Base-by-base conservation (phyloP, 2,329 filamentous ascomycete species). In the Amauroascus niger region DNA sequence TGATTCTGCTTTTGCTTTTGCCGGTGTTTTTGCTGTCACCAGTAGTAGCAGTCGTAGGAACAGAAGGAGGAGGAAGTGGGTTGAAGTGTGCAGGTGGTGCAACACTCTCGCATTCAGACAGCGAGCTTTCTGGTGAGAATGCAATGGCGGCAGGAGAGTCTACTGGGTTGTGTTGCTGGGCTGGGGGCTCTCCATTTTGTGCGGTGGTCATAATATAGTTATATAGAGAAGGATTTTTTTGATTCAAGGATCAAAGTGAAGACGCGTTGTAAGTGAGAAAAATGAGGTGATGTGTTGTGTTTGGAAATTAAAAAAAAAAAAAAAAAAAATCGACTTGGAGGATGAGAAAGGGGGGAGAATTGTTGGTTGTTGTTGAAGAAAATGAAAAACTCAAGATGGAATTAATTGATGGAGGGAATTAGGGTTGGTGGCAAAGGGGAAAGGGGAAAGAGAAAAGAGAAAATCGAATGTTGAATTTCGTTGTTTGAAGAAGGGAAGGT, bases 91-190 rank as follows among this genome's bases (percentile, higher is more conserved):
- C 46, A n/a, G 56, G 54, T 8, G 51, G 55, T 11, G 52, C 46
- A 40, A 56, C 37, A 49, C 52, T 58, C 48, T 58, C 56, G 39
- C 54, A 58, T 26, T 55, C 49, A 54, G 49, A 47, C 39, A 53
- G 32, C 45, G 41, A 46, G 33, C 55, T 54, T 8, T 18, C 40
- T 16, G 53, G 49, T 49, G 41, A 55, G 40, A 41, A 52, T n/a
- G 43, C 48, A 28, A 5, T 33, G 14, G 14, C 33, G 24, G 33
- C 35, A 5, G 18, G 2, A 7, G n/a, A 1, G 6, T 11, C 35
- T 30, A 30, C 37, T 18, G 11, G 33, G 11, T 33, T n/a, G n/a
- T n/a, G n/a, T 28, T 20, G 32, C 16, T 22, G 33, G 26, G 40
- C 18, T 24, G 28, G 30, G 6, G 14, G 5, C 8, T 44, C 35